Percentiles rank a stretch among this genome's conserved stretches.
phyloP scores from a whole-genome alignment of 805 yeast genomes.

The Cyberlindnera japonica region DNA sequence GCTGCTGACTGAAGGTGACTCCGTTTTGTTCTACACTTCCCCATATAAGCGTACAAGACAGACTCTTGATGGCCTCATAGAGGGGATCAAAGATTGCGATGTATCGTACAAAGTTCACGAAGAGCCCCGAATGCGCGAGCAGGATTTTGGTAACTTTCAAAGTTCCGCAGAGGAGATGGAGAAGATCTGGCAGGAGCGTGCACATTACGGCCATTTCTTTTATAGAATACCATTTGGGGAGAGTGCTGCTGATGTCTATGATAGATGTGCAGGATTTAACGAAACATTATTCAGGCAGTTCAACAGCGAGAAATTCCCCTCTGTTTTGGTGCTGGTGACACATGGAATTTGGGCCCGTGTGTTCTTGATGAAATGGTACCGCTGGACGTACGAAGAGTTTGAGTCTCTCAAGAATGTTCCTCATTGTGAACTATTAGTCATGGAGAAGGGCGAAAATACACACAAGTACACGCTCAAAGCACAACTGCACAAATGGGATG shows the following conservation, averaged over 20 bases:
- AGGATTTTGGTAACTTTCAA: conserved; percentile 93
- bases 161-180: conserved; percentile 73
- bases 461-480: conserved; percentile 58
- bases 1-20: conserved; percentile 44
- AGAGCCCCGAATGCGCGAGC: conserved; percentile 91
- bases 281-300: conserved; percentile 84
- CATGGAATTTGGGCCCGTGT: conserved; percentile 96
- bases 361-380: conserved; percentile 88
- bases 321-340: conserved; percentile 77
- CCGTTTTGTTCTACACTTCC: conserved; percentile 76
- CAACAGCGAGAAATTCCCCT: conserved; percentile 65
- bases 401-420: conserved; percentile 80
- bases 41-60: conserved; percentile 85
- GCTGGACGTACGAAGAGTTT: conserved; percentile 89
- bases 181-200: conserved; percentile 76
- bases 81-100: conserved; percentile 43
- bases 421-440: conserved; percentile 76
- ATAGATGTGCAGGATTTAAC: conserved; percentile 85
- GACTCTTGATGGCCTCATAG: conserved; percentile 68
- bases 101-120: conserved; percentile 61
- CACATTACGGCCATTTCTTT: conserved; percentile 84
- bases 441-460: conserved; percentile 55
- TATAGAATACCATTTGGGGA: conserved; percentile 92
- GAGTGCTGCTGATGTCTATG: conserved; percentile 94
- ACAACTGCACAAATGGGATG: conserved; percentile 67